Conservation (phyloP, 2,329 filamentous ascomycete species). For the Tolypocladium guangdongense region DNA sequence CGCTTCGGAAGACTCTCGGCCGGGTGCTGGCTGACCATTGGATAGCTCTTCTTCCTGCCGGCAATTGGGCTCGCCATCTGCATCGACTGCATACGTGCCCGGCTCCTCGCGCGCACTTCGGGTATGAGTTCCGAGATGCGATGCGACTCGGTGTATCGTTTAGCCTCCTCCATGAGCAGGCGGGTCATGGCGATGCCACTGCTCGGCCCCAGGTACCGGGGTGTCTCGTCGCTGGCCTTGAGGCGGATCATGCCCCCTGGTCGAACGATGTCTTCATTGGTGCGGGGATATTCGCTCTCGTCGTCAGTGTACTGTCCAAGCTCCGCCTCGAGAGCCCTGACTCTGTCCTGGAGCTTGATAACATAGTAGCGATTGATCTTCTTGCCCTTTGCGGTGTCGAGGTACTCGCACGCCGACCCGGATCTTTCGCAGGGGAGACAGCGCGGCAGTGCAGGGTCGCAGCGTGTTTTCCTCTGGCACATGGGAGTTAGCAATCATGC, state of each 20-base stretch:
- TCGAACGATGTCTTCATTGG: slow-evolving; percentile 75
- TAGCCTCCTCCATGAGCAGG: slow-evolving; percentile 91
- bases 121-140: slow-evolving; percentile 89
- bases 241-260: slow-evolving; percentile 78
- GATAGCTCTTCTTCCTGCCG: slow-evolving; percentile 73
- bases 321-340: slow-evolving; percentile 71
- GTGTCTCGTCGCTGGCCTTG: slow-evolving; percentile 72
- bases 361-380: slow-evolving; percentile 90
- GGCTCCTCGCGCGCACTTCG: slow-evolving; percentile 50
- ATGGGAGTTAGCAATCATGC: neutral
- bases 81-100: slow-evolving; percentile 47
- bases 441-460: slow-evolving; percentile 82
- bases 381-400: slow-evolving; percentile 74
- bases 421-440: slow-evolving; percentile 89
- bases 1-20: slow-evolving; percentile 65
- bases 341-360: slow-evolving; percentile 78
- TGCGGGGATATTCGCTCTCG: slow-evolving; percentile 56
- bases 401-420: slow-evolving; percentile 89
- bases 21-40: slow-evolving; percentile 76
- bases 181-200: slow-evolving; percentile 94
- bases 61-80: slow-evolving; percentile 38
- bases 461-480: slow-evolving; percentile 80
- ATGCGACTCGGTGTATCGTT: slow-evolving; percentile 81
- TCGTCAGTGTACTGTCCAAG: slow-evolving; percentile 70
- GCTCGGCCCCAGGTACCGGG: slow-evolving; percentile 83